A percentile compares a stretch with the other conserved stretches of the same genome.
Evolutionary conservation across 2,329 filamentous ascomycete genomes (phyloP).

Genomic region (Microthyrium microscopicum): DNA sequence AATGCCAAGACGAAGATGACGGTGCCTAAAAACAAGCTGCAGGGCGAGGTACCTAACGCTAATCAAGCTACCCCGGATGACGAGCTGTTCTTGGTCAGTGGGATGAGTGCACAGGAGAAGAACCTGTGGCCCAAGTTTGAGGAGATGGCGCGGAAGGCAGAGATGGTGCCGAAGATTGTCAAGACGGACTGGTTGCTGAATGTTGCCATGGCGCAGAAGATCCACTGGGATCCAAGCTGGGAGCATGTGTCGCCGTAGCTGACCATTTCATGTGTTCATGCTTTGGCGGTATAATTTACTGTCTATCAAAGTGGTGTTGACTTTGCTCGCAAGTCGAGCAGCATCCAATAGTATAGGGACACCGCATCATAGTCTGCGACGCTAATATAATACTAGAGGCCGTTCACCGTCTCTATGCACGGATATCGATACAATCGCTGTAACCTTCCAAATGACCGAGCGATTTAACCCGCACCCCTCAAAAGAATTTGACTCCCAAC

Average conservation of each 20-base stretch:
- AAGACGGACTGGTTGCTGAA: constrained; percentile 79
- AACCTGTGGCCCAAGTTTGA: constrained; percentile 66
- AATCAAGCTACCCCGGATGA: constrained; percentile 36
- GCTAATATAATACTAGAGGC: no score
- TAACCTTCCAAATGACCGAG: no score
- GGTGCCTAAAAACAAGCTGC: constrained; percentile 26
- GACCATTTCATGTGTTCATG: no score
- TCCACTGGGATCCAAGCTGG: constrained; percentile 19
- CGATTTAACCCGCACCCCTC: constrained; percentile 23
- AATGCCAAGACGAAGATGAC: constrained; percentile 53
- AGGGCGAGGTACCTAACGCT: constrained; percentile 42
- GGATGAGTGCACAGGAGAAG: constrained; percentile 47
- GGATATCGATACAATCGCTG: no score
- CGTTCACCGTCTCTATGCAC: no score
- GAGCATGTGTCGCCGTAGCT: no score
- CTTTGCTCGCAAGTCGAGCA: no score
- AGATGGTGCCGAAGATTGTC: constrained; percentile 69
- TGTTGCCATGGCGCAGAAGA: constrained; percentile 73
- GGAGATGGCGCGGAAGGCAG: constrained; percentile 59
- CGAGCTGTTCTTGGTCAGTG: constrained; percentile 63
- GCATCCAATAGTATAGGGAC: no score
- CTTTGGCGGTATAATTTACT: no score
- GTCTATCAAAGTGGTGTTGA: no score
- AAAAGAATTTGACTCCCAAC: constrained; percentile 94
- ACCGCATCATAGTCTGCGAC: no score